A percentile compares a stretch with the other conserved stretches of the same genome.
Conservation (phyloP, 306 rosid genomes). For the Citrullus mucosospermus region DNA sequence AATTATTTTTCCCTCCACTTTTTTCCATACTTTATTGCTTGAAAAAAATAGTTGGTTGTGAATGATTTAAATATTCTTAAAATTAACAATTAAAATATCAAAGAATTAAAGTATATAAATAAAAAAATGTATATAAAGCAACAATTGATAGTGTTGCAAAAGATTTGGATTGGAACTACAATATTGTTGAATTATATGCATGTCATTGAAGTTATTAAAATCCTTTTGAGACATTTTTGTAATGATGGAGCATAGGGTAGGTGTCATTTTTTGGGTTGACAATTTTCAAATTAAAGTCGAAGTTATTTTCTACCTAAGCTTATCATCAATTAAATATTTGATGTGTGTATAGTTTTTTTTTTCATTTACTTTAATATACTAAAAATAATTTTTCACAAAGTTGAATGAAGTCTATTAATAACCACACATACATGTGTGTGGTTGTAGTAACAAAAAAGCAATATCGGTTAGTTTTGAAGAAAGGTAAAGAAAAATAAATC, state of each 20-base stretch:
- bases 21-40: too few species aligned
- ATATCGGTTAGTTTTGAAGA: background rate
- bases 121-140: too few species aligned
- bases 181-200: background rate
- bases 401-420: background rate
- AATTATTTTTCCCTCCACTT: too few species aligned
- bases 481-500: background rate
- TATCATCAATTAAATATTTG: background rate
- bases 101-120: too few species aligned
- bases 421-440: background rate
- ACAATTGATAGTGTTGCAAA: too few species aligned
- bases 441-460: background rate
- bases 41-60: background rate
- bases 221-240: background rate
- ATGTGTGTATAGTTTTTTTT: background rate
- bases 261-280: background rate
- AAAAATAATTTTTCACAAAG: background rate
- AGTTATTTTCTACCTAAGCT: background rate
- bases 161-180: background rate
- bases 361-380: background rate
- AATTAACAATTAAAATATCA: background rate
- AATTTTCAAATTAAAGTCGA: background rate
- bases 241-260: background rate
- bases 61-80: background rate
- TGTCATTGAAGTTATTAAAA: background rate